Conservation (phyloP, 2,329 filamentous ascomycete species). For the Calonectria pseudoreteaudii region DNA sequence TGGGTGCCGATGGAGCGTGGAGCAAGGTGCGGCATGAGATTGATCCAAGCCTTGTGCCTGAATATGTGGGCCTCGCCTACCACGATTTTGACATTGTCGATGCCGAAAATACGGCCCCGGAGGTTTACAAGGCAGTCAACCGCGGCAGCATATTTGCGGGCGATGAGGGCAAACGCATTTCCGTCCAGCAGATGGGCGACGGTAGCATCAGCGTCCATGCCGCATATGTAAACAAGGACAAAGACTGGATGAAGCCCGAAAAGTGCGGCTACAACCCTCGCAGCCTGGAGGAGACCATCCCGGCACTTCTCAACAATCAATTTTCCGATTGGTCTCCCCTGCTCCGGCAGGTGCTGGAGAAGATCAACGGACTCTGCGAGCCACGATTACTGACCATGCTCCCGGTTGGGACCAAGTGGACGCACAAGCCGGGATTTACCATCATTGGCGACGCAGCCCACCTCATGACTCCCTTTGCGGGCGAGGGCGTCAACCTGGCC, state of each 20-base stretch:
- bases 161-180: constrained; percentile 54
- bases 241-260: constrained; percentile 50
- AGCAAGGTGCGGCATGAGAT: constrained; percentile 50
- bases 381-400: constrained; percentile 64
- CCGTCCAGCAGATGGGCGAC: constrained; percentile 58
- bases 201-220: constrained; percentile 57
- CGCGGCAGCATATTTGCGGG: constrained; percentile 60
- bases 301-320: constrained; percentile 49
- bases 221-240: constrained; percentile 51
- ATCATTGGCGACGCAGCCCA: constrained; percentile 71
- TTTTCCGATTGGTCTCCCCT: constrained; percentile 56
- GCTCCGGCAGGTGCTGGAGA: constrained; percentile 55
- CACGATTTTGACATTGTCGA: constrained; percentile 57
- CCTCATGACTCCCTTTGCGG: constrained; percentile 68
- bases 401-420: constrained; percentile 62
- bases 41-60: constrained; percentile 52
- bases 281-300: constrained; percentile 53
- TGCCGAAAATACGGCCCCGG: constrained; percentile 54
- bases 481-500: constrained; percentile 70
- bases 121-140: constrained; percentile 58
- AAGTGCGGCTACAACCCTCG: constrained; percentile 58
- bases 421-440: constrained; percentile 60
- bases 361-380: constrained; percentile 52
- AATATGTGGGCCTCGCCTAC: constrained; percentile 59
- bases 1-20: constrained; percentile 54